Evolutionary conservation across 2,329 filamentous ascomycete species (phyloP).

Genomic region (Phialophora verrucosa): DNA sequence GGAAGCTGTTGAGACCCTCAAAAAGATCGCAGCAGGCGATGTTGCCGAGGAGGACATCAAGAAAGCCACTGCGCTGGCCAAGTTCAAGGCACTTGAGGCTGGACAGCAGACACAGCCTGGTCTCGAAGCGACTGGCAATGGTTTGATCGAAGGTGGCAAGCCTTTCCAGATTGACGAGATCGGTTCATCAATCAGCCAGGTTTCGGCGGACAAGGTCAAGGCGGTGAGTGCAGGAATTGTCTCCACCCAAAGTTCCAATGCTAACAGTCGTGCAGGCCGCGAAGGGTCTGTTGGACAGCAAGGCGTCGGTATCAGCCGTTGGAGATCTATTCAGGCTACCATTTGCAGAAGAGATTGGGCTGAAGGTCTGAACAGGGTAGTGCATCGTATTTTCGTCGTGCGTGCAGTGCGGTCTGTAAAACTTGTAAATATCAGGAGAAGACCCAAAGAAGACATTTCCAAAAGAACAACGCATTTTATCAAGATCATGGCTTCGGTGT

Average conservation of each 20-base stretch:
- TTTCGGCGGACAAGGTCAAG: slow-evolving; percentile 84
- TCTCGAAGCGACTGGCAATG: slow-evolving; percentile 81
- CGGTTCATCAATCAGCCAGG: slow-evolving; percentile 76
- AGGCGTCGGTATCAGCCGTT: slow-evolving; percentile 85
- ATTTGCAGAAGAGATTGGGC: slow-evolving; percentile 90
- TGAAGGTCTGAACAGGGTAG: slow-evolving; percentile 75
- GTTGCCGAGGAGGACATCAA: slow-evolving; percentile 83
- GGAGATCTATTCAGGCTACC: slow-evolving; percentile 91
- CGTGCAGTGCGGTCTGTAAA: slow-evolving; percentile 2
- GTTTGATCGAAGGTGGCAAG: slow-evolving; percentile 80
- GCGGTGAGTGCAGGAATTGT: slow-evolving; percentile 60
- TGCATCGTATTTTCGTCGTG: not conserved
- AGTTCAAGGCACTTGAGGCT: slow-evolving; percentile 85
- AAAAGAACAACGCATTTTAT: not conserved
- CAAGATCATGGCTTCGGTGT: not conserved
- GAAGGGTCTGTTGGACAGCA: slow-evolving; percentile 84
- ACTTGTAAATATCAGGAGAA: slow-evolving; percentile 9
- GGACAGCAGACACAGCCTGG: slow-evolving; percentile 78
- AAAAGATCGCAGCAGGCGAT: slow-evolving; percentile 76
- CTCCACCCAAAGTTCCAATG: not conserved
- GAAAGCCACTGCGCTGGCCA: slow-evolving; percentile 91
- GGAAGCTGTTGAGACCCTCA: slow-evolving; percentile 79
- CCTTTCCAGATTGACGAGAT: slow-evolving; percentile 82
- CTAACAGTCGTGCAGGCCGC: slow-evolving; percentile 66
- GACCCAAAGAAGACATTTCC: not conserved